phyloP scores from a whole-genome alignment of 2,329 filamentous ascomycete species.

The Talaromyces sp. region DNA sequence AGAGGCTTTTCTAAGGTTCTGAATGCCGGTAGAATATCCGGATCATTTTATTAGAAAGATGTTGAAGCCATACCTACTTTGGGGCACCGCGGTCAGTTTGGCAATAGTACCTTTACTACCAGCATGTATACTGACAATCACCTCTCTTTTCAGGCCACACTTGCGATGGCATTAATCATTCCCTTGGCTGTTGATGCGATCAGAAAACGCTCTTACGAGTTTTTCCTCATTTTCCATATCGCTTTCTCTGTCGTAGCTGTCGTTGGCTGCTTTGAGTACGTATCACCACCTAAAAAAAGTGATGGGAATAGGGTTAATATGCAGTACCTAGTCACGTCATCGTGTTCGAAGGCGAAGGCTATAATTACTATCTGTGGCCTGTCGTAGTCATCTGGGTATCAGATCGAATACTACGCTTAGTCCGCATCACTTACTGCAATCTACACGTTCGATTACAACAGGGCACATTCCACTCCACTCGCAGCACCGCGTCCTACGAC shows the following conservation, averaged over 20 bases:
- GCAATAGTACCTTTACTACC: neutral
- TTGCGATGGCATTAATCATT: constrained; percentile 40
- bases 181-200: constrained; percentile 47
- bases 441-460: constrained; percentile 29
- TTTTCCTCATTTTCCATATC: constrained; percentile 40
- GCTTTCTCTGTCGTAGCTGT: constrained; percentile 37
- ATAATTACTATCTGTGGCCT: constrained; percentile 51
- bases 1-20: neutral
- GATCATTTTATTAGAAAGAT: neutral
- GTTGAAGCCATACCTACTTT: constrained; percentile 11
- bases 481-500: constrained; percentile 43
- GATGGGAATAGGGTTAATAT: neutral
- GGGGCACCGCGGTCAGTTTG: constrained; percentile 25
- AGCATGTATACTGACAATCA: neutral
- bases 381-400: constrained; percentile 48
- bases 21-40: neutral
- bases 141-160: constrained; percentile 21
- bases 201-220: constrained; percentile 43
- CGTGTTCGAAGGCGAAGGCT: constrained; percentile 46
- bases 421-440: constrained; percentile 45
- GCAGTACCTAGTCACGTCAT: constrained; percentile 41
- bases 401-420: constrained; percentile 45
- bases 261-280: constrained; percentile 46
- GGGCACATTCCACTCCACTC: constrained; percentile 28
- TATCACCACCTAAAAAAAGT: constrained; percentile 21